Evolutionary conservation across 2,329 filamentous ascomycete species (phyloP).

Genomic region (Graphilbum sp.): DNA sequence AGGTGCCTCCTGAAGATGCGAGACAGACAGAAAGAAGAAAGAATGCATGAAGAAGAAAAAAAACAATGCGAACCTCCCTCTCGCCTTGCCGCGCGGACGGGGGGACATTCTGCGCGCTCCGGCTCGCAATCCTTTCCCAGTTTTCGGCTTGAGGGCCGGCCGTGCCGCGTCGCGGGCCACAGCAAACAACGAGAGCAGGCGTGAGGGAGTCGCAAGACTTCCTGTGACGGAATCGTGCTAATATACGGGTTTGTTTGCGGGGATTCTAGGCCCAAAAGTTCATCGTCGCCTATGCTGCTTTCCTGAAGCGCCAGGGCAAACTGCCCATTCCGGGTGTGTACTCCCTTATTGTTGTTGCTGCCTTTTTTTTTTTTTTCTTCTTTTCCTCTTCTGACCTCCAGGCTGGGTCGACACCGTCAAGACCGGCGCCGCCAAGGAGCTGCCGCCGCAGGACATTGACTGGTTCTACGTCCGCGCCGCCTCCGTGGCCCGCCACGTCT

Average conservation of each 20-base stretch:
- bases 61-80: slow-evolving; percentile 3
- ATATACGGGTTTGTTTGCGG: slow-evolving; percentile 29
- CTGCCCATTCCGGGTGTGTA: slow-evolving; percentile 66
- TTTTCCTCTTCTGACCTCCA: slow-evolving; percentile 17
- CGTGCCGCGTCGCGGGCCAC: too few species aligned
- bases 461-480: slow-evolving; percentile 91
- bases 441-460: slow-evolving; percentile 95
- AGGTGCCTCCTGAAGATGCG: too few species aligned
- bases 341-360: neutral
- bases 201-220: slow-evolving; percentile 57
- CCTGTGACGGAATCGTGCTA: slow-evolving; percentile 58
- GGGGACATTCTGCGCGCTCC: too few species aligned
- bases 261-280: slow-evolving; percentile 64
- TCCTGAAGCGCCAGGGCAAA: slow-evolving; percentile 91
- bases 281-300: slow-evolving; percentile 67
- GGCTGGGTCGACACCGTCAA: slow-evolving; percentile 99
- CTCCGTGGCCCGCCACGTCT: slow-evolving; percentile 92
- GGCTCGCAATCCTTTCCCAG: too few species aligned
- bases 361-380: slow-evolving; percentile 7
- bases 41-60: too few species aligned
- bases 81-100: too few species aligned
- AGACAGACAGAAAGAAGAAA: too few species aligned
- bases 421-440: slow-evolving; percentile 91
- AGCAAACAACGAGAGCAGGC: slow-evolving; percentile 42
- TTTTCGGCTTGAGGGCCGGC: too few species aligned